Percentiles rank a stretch among this genome's conserved stretches.
Evolutionary conservation across 768 basidiomycete species (phyloP).

Genomic region (Xanthoconium purpureum): DNA sequence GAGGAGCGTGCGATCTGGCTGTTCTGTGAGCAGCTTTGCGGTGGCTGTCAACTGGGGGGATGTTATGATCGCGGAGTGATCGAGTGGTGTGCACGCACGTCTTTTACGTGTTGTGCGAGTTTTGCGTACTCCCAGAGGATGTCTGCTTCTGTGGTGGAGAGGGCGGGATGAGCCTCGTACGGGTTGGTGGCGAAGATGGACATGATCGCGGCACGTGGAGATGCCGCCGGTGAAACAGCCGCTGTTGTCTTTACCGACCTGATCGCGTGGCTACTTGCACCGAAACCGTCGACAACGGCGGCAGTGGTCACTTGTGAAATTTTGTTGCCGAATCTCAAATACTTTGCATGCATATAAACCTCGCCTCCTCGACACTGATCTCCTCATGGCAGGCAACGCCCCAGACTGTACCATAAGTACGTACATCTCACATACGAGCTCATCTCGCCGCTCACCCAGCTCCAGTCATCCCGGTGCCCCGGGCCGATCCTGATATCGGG

Average conservation of each 20-base stretch:
- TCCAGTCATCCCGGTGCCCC: conserved; percentile 46
- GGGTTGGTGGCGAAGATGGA: conserved; percentile 54
- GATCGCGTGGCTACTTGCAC: conserved; percentile 1
- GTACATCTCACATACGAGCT: conserved; percentile 18
- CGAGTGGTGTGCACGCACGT: conserved; percentile 38
- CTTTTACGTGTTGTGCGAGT: conserved; percentile 74
- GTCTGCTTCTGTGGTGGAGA: conserved; percentile 69
- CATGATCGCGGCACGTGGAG: background rate
- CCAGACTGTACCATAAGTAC: conserved; percentile 75
- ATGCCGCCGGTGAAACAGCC: background rate
- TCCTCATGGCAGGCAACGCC: background rate
- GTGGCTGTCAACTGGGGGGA: conserved; percentile 53
- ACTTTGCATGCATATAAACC: background rate
- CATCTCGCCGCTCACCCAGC: conserved; percentile 1
- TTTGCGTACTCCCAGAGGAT: conserved; percentile 94
- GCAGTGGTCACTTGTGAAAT: background rate
- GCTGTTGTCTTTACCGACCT: background rate
- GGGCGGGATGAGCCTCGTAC: conserved; percentile 65
- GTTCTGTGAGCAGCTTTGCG: conserved; percentile 67
- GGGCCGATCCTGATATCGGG: conserved; percentile 32
- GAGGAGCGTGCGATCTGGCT: conserved; percentile 77
- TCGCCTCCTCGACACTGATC: background rate
- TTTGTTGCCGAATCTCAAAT: background rate
- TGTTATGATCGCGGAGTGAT: background rate
- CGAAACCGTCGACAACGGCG: conserved; percentile 4